Percentiles rank a stretch among this genome's conserved stretches.
Evolutionary conservation across 371 early-diverging fungal genomes (phyloP).

Genomic region (Conidiobolus incongruus): DNA sequence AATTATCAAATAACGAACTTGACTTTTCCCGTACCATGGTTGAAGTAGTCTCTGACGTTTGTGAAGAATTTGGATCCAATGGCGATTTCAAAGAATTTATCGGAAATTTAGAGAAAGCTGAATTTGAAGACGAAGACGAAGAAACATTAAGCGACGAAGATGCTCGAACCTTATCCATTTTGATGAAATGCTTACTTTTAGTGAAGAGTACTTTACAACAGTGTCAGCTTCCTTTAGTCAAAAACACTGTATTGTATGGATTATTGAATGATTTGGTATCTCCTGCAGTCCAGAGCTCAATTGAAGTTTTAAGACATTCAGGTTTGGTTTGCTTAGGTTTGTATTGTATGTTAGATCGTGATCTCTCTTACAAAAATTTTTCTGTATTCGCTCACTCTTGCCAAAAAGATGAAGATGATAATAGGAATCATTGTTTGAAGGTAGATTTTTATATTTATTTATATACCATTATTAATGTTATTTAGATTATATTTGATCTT

Average conservation of each 20-base stretch:
- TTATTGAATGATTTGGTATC: constrained; percentile 54
- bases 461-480: not conserved
- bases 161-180: constrained; percentile 8
- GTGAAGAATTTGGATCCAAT: constrained; percentile 14
- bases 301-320: constrained; percentile 38
- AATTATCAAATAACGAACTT: constrained; percentile 50
- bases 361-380: constrained; percentile 19
- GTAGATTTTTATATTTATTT: not conserved
- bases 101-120: constrained; percentile 3
- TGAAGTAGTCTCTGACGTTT: constrained; percentile 46
- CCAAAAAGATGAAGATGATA: constrained; percentile 14
- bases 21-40: constrained; percentile 42
- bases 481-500: constrained; percentile 34
- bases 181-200: constrained; percentile 11
- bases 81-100: not conserved
- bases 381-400: constrained; percentile 17
- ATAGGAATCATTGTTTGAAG: not conserved
- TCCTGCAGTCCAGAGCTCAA: constrained; percentile 48
- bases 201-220: not conserved
- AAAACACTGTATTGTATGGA: constrained; percentile 56
- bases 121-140: constrained; percentile 13
- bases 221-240: constrained; percentile 15
- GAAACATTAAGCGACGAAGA: constrained; percentile 38
- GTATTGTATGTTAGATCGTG: constrained; percentile 40
- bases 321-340: constrained; percentile 65